Base-by-base conservation (phyloP, 225 moss, liverwort and hornwort species). In the Anthoceros angustus region DNA sequence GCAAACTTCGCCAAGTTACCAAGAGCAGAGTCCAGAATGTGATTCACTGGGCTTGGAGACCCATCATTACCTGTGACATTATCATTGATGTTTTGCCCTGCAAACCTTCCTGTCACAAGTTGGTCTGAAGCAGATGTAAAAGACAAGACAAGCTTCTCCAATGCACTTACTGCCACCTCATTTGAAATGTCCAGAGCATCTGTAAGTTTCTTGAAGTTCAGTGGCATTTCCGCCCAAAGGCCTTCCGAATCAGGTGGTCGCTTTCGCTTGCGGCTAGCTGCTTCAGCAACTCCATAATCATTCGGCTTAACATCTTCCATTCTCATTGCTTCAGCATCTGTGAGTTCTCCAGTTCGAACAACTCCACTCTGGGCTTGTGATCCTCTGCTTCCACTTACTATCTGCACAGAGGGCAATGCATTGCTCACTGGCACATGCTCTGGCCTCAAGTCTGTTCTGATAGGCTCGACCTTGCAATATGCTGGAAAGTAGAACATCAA, bases 61-160 rank as follows among this genome's bases (percentile, higher is more conserved):
- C 10, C 24, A 42, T 87, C 87, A 60, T 68, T 64, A 42, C 72
- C 72, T 41, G 43, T 42, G 24, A 80, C 82, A 42, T 77, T 68
- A 9, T 70, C 70, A 38, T 64, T 65, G 40, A 65, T 62, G 50
- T 21, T 12, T 63, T 75, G 76, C 42, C 81, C 70, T 8, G 70
- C 75, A 64, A 79, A 70, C 65, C 87, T 98, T 6, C 80, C 92
- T 63, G 69, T 74, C 23, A 74, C 71, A 41, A 84, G 39, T 70
- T 84, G 87, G 75, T 92, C 98, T 25, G 85, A 83, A 12, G 86
- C 84, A 64, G 84, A 76, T 65, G 89, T 69, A 71, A 92, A 89
- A 15, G 84, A 84, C 67, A 68, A 69, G 41, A 98, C 55, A 42
- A 98, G 72, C 23, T 83, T 98, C 66, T 87, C 87, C 64, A 98